Conservation (phyloP, 345 rosid species). For the Excoecaria cochinchinensis region DNA sequence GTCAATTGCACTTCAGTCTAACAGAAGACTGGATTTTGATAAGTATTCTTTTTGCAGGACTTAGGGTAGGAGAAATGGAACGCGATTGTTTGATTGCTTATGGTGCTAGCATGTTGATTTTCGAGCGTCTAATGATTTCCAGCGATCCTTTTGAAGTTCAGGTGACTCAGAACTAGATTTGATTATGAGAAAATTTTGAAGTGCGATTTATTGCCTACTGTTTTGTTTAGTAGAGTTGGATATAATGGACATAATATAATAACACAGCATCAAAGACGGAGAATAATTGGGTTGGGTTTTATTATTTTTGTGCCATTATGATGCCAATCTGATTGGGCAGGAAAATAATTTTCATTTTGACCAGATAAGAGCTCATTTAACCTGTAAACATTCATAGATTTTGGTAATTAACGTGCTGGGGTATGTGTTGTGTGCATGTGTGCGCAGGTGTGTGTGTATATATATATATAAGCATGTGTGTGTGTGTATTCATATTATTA, state of each 20-base stretch:
- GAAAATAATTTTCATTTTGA: not conserved
- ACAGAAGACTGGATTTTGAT: not conserved
- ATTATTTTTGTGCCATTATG: not conserved
- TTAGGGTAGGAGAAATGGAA: constrained; percentile 98
- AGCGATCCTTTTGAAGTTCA: constrained; percentile 98
- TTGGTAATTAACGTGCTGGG: not conserved
- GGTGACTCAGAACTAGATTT: constrained; percentile 37
- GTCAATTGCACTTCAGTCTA: constrained; percentile 4
- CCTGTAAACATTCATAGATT: not conserved
- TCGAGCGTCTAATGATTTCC: constrained; percentile 83
- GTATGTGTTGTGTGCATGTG: too few species aligned
- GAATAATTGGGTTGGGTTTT: not conserved
- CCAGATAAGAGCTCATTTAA: not conserved
- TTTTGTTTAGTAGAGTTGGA: not conserved
- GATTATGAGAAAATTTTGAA: not conserved
- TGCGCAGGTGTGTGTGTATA: too few species aligned
- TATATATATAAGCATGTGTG: too few species aligned
- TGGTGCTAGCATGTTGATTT: constrained; percentile 92
- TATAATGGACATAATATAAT: not conserved
- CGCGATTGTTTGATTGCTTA: constrained; percentile 95
- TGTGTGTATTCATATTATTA: not conserved
- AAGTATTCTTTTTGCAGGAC: constrained; percentile 44
- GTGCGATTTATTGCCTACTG: not conserved
- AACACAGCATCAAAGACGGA: not conserved
- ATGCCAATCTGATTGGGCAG: not conserved